Evolutionary conservation across 352 stramenopile genomes (phyloP), one percentile per base, ranked within the genome.

Genomic region (Globisporangium camurandrum): DNA sequence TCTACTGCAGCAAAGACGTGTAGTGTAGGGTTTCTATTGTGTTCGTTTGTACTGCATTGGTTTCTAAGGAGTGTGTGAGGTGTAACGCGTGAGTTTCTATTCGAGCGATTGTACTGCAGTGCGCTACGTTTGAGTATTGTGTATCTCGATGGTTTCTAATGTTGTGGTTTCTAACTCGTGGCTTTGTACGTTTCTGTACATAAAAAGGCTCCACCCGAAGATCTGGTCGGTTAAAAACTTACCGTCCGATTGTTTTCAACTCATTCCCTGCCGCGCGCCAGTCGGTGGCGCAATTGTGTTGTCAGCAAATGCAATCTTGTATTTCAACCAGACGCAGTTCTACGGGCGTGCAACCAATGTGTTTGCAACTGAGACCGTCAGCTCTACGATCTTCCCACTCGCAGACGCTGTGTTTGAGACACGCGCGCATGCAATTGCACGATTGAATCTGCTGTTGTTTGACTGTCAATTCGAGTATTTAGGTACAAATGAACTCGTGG

Each of bases 261-360:
- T 94, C 12, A 80, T 89, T 20, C 76, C 83, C 10, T 92, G 80
- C 38, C 74, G 67, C 50, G 69, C 73, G 22, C 81, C 83, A 0
- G 62, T 94, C 1, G 83, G 83, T 28, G 83, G 83, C 12, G 83
- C 79, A 3, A 64, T 94, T 4, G 70, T 94, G 12, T 62, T 91
- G 20, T 85, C 80, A 2, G 70, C 82, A 8, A 90, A 91, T 36
- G 80, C 83, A 8, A 73, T 94, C 27, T 55, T 94, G 14, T 94
- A 94, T 48, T 94, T 88, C 51, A 94, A 94, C 57, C 83, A 94
- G 54, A 94, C 82, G 4, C 78, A 90, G 64, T 92, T 91, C 56
- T 67, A 88, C 44, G 83, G 83, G 1, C 51, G 88, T 12, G 73
- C 75, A 0, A 80, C 74, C 5, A 94, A 86, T 31, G 50, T 74